Evolutionary conservation across 805 yeast genomes (phyloP).

Genomic region (Pichia rugopelliculosa): DNA sequence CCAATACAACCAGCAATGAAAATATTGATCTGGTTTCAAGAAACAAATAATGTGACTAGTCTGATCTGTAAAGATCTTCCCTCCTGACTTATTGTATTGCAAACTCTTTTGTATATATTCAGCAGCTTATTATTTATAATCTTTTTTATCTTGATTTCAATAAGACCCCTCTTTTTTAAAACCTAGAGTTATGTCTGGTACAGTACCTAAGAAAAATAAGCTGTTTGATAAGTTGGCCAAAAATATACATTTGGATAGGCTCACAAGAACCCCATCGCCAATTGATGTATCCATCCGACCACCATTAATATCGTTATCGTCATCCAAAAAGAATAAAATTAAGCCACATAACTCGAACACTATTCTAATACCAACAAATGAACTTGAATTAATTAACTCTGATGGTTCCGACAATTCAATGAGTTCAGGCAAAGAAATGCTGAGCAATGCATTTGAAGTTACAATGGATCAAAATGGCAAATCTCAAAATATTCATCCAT

Average conservation of each 20-base stretch:
- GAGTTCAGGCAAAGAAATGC: slow-evolving; percentile 7
- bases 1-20: background rate
- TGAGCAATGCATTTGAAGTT: slow-evolving; percentile 27
- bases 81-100: too few relatives aligned
- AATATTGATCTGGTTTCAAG: too few relatives aligned
- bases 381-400: background rate
- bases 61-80: background rate
- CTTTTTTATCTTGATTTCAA: too few relatives aligned
- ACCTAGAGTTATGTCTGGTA: background rate
- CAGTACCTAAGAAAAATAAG: background rate
- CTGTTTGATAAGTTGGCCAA: background rate
- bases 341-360: background rate
- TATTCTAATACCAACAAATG: background rate
- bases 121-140: too few relatives aligned
- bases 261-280: background rate
- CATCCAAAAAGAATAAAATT: background rate
- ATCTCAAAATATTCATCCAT: slow-evolving; percentile 23
- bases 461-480: slow-evolving; percentile 6
- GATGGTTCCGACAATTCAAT: background rate
- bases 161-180: background rate
- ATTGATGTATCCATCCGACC: background rate
- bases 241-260: background rate
- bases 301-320: background rate
- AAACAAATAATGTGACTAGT: background rate
- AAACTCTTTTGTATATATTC: too few relatives aligned